Conservation (phyloP, 148 eudicot species). For the Oxyria digyna region DNA sequence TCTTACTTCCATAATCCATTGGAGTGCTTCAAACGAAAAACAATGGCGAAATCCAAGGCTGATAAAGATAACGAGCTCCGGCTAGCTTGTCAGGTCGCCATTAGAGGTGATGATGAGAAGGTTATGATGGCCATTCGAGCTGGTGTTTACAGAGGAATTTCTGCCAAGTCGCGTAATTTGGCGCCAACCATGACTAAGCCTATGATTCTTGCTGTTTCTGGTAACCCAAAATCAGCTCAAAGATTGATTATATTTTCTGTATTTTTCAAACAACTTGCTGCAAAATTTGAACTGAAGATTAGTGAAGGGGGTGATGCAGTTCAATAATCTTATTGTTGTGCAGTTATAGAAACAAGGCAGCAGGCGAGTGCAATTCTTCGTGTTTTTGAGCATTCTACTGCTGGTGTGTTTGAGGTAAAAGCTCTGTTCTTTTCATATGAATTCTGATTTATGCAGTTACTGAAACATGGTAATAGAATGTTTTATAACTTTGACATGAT, state of each 20-base stretch:
- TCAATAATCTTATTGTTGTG: constrained; percentile 7
- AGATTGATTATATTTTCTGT: no score
- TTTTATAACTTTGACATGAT: no score
- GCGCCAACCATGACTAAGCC: constrained; percentile 81
- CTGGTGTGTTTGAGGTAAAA: constrained; percentile 83
- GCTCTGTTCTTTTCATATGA: not conserved
- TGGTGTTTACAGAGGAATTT: constrained; percentile 68
- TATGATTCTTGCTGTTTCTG: constrained; percentile 71
- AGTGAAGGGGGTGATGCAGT: not conserved
- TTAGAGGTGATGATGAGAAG: constrained; percentile 68
- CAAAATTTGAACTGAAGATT: not conserved
- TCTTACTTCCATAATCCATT: not conserved
- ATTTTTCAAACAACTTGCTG: no score
- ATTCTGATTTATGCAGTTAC: not conserved
- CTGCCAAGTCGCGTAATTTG: constrained; percentile 63
- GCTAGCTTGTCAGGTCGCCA: constrained; percentile 77
- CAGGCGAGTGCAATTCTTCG: constrained; percentile 81
- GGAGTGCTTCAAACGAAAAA: not conserved
- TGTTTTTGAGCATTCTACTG: constrained; percentile 78
- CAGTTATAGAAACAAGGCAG: constrained; percentile 59
- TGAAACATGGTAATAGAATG: no score
- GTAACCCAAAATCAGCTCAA: constrained; percentile 29
- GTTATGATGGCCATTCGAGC: constrained; percentile 72
- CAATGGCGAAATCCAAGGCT: constrained; percentile 92
- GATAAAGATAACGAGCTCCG: constrained; percentile 57